A percentile compares a stretch with the other conserved stretches of the same genome.
These are phyloP conservation scores for Phytophthora crassamura DNA, from an alignment of 352 stramenopile genomes.

Conservation along the genomic window DNA sequence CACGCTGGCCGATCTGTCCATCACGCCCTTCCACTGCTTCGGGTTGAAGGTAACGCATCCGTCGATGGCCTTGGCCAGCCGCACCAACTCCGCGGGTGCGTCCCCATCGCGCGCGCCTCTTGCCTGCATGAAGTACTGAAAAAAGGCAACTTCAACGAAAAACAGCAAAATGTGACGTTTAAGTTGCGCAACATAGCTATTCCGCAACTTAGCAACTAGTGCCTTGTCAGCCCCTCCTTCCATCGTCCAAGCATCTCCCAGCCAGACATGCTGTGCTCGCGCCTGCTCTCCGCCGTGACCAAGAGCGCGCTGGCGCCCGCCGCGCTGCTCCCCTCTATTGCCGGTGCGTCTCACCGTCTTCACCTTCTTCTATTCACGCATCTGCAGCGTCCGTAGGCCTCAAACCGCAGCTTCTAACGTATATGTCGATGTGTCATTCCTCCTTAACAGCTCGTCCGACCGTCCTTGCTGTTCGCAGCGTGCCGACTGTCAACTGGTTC, in stretches of 20 bases:
- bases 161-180: background rate
- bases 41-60: constrained; percentile 64
- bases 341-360: constrained; percentile 17
- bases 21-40: constrained; percentile 57
- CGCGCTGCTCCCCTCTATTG: constrained; percentile 40
- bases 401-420: background rate
- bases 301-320: constrained; percentile 46
- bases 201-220: background rate
- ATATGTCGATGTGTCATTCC: constrained; percentile 3
- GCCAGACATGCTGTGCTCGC: constrained; percentile 46
- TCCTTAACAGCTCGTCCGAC: constrained; percentile 23
- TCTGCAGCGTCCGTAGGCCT: too few relatives aligned
- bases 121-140: constrained; percentile 9
- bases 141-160: constrained; percentile 26
- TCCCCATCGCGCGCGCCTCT: background rate
- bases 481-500: constrained; percentile 34
- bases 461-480: constrained; percentile 52
- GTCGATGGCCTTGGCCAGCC: constrained; percentile 52
- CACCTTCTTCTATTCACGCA: background rate
- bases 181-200: constrained; percentile 13
- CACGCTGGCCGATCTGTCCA: constrained; percentile 46
- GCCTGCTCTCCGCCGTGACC: constrained; percentile 37
- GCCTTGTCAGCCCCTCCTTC: constrained; percentile 19
- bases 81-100: constrained; percentile 45
- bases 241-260: constrained; percentile 10